These are phyloP conservation scores for Podospora conica DNA, from an alignment of 495 filamentous ascomycete genomes.

Conservation along the genomic window DNA sequence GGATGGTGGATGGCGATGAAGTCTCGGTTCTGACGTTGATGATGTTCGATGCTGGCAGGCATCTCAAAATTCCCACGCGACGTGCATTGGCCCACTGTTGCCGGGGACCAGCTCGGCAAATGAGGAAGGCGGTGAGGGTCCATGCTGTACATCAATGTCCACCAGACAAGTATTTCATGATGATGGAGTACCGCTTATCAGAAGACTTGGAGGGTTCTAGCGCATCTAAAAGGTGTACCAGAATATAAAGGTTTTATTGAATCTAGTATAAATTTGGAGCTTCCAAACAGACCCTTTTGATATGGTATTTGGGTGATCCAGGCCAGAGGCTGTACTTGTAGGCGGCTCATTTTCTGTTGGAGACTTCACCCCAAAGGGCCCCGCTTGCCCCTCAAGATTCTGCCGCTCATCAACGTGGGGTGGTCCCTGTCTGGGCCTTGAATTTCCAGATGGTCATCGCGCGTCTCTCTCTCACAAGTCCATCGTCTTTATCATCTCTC, in stretches of 20 bases:
- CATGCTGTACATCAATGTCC: background rate
- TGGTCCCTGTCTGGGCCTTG: conserved; percentile 7
- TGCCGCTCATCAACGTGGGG: conserved; percentile 31
- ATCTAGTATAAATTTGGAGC: too few species aligned
- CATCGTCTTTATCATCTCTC: background rate
- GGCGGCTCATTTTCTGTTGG: background rate
- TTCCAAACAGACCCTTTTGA: too few species aligned
- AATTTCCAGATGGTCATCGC: background rate
- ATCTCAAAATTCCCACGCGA: conserved; percentile 3
- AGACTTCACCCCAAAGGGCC: background rate
- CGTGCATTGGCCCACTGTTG: background rate
- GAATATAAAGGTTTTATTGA: too few species aligned
- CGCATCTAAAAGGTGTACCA: too few species aligned
- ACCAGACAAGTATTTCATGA: background rate
- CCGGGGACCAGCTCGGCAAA: background rate
- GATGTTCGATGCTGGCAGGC: background rate
- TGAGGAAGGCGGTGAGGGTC: background rate
- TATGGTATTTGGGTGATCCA: too few species aligned
- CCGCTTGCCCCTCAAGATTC: conserved; percentile 30
- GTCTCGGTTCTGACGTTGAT: background rate
- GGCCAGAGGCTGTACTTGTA: background rate
- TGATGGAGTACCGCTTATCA: too few species aligned
- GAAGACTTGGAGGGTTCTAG: too few species aligned
- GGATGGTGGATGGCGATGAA: background rate
- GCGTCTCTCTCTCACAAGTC: background rate